phyloP scores from a whole-genome alignment of 2,329 filamentous ascomycete genomes.

The Cladosporium sp. region DNA sequence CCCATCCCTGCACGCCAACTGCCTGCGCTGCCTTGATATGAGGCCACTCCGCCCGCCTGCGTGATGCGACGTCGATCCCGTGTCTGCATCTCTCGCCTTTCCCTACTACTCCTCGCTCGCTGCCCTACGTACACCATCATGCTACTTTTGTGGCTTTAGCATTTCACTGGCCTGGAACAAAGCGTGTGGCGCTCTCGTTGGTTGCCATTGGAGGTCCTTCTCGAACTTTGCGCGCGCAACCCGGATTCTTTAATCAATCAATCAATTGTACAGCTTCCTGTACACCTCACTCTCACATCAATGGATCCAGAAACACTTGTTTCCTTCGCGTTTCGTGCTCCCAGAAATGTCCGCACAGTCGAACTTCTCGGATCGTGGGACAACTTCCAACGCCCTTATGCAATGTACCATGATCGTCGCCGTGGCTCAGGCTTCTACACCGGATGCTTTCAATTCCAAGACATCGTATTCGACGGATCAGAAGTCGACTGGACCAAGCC shows the following conservation, averaged over 20 bases:
- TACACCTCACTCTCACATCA: not conserved
- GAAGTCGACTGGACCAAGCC: slow-evolving; percentile 48
- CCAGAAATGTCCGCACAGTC: slow-evolving; percentile 61
- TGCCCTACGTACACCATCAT: not conserved
- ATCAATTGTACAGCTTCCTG: not conserved
- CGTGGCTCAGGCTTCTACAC: slow-evolving; percentile 75
- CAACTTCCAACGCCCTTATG: slow-evolving; percentile 76
- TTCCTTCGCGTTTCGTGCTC: slow-evolving; percentile 34
- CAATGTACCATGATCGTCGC: slow-evolving; percentile 74
- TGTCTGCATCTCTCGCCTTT: not conserved
- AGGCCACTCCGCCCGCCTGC: not conserved
- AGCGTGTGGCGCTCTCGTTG: not conserved
- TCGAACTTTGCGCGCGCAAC: not conserved
- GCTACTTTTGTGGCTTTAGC: not conserved
- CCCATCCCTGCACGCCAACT: not conserved
- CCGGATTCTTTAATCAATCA: not conserved
- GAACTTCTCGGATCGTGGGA: slow-evolving; percentile 91
- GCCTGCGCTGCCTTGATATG: slow-evolving; percentile 6
- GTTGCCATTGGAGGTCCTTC: not conserved
- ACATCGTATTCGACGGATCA: slow-evolving; percentile 78
- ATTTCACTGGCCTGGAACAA: not conserved
- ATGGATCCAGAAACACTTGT: slow-evolving; percentile 27
- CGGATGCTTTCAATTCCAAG: slow-evolving; percentile 79
- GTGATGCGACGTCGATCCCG: not conserved
- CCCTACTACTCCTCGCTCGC: not conserved